These are phyloP conservation scores for Pugionium cornutum DNA, from an alignment of 345 rosid genomes.

Conservation along the genomic window DNA sequence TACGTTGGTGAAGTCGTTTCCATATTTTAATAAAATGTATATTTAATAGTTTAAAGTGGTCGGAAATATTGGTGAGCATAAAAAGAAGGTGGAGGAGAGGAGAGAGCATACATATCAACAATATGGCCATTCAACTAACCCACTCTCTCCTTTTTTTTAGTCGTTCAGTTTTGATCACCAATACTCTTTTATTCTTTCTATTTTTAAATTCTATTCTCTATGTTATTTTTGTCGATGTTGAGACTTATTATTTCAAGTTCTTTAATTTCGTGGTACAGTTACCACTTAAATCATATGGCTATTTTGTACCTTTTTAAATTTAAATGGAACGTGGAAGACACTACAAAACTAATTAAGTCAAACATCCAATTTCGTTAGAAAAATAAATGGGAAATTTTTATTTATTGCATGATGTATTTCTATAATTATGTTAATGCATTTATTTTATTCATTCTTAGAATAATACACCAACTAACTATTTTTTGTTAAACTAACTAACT, in stretches of 20 bases:
- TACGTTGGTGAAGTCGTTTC: too few relatives aligned
- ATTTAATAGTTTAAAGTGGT: slow-evolving; percentile 17
- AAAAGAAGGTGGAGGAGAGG: slow-evolving; percentile 42
- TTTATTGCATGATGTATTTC: too few relatives aligned
- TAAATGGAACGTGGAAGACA: slow-evolving; percentile 39
- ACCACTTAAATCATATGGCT: slow-evolving; percentile 22
- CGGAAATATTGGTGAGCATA: slow-evolving; percentile 29
- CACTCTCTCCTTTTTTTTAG: slow-evolving; percentile 34
- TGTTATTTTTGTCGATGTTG: slow-evolving; percentile 23
- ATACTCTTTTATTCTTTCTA: neutral
- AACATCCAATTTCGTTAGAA: slow-evolving; percentile 11
- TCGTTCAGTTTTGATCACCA: slow-evolving; percentile 47
- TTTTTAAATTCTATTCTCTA: neutral
- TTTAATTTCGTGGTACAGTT: slow-evolving; percentile 37
- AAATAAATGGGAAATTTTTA: too few relatives aligned
- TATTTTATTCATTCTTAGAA: too few relatives aligned
- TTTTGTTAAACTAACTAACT: too few relatives aligned
- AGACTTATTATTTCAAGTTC: slow-evolving; percentile 15
- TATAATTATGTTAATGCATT: too few relatives aligned
- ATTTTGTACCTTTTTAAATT: neutral
- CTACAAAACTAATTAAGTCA: slow-evolving; percentile 29
- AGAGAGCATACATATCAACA: slow-evolving; percentile 42
- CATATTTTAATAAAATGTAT: neutral
- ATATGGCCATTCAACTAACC: slow-evolving; percentile 45
- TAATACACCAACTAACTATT: too few relatives aligned